A percentile compares a stretch with the other conserved stretches of the same genome.
These are phyloP conservation scores for Loxodes magnus DNA, from an alignment of 73 alveolate genomes.

Conservation along the genomic window DNA sequence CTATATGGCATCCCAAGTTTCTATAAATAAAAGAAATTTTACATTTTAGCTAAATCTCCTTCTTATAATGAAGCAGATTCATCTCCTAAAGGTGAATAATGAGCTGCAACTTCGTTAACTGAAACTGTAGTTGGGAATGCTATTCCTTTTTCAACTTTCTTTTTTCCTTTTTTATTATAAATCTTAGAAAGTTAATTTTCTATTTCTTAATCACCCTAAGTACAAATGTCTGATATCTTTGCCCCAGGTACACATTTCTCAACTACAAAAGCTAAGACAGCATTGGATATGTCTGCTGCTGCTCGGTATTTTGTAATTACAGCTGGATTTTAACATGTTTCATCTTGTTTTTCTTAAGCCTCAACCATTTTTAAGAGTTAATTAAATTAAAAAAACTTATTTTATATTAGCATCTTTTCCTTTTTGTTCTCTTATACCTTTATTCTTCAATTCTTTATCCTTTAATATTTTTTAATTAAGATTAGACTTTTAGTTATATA, in stretches of 20 bases:
- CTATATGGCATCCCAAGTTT: conserved; percentile 79
- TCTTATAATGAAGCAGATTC: conserved; percentile 46
- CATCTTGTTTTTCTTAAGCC: conserved; percentile 33
- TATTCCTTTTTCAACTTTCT: conserved; percentile 87
- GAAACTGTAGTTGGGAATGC: conserved; percentile 97
- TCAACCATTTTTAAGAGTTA: conserved; percentile 22
- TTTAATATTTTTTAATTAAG: no score
- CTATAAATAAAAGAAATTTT: conserved; percentile 9
- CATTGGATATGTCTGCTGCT: conserved; percentile 67
- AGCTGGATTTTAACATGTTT: conserved; percentile 59
- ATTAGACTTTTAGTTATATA: no score
- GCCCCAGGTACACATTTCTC: conserved; percentile 55
- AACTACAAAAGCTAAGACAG: conserved; percentile 41
- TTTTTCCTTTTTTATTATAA: conserved; percentile 63
- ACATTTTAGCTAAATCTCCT: conserved; percentile 82
- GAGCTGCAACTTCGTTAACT: conserved; percentile 89
- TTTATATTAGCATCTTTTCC: no score
- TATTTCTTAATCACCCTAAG: conserved; percentile 54
- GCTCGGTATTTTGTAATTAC: conserved; percentile 72
- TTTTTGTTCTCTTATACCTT: no score
- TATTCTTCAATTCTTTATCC: no score
- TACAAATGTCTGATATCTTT: conserved; percentile 60
- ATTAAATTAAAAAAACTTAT: no score
- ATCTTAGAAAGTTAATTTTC: conserved; percentile 48
- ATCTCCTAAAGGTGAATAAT: conserved; percentile 82